Evolutionary conservation across 1,284 basidiomycete genomes (phyloP).

Genomic region (Rhodotorula sp.): DNA sequence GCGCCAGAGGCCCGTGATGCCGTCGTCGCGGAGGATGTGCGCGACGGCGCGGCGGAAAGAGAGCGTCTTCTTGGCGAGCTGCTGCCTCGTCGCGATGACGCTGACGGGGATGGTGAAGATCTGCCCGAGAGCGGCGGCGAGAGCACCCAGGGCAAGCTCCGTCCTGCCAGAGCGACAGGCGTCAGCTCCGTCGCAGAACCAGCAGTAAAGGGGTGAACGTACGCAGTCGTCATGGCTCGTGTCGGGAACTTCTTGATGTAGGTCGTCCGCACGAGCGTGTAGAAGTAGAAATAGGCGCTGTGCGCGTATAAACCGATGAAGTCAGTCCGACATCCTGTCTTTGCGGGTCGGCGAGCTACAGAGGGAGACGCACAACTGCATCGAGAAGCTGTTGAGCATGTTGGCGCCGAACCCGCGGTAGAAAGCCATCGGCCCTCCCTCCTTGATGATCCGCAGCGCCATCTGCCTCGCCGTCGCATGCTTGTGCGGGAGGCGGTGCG

Average conservation of each 20-base stretch:
- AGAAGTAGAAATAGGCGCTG: constrained; percentile 99
- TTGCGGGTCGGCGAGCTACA: no score
- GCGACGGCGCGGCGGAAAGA: constrained; percentile 72
- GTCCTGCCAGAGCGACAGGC: constrained; percentile 49
- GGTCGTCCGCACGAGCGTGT: constrained; percentile 80
- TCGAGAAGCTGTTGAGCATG: constrained; percentile 97
- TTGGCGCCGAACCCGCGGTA: constrained; percentile 96
- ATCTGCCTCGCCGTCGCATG: constrained; percentile 51
- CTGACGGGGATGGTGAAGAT: constrained; percentile 98
- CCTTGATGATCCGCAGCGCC: constrained; percentile 68
- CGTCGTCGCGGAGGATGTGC: constrained; percentile 90
- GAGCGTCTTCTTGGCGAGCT: constrained; percentile 61
- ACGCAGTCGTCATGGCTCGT: constrained; percentile 43
- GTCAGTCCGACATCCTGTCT: no score
- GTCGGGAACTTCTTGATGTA: constrained; percentile 68
- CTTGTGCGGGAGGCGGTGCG: constrained; percentile 41
- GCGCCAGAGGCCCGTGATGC: constrained; percentile 87
- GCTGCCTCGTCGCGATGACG: constrained; percentile 96
- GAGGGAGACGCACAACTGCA: constrained; percentile 66
- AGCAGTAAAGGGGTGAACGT: not conserved
- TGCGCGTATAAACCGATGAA: not conserved
- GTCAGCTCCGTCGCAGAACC: not conserved
- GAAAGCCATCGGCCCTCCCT: constrained; percentile 76
- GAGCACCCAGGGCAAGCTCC: constrained; percentile 84
- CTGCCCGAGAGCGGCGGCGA: constrained; percentile 91